Evolutionary conservation across 1,284 basidiomycete genomes (phyloP).

Genomic region (Apiotrichum mycotoxinovorans): DNA sequence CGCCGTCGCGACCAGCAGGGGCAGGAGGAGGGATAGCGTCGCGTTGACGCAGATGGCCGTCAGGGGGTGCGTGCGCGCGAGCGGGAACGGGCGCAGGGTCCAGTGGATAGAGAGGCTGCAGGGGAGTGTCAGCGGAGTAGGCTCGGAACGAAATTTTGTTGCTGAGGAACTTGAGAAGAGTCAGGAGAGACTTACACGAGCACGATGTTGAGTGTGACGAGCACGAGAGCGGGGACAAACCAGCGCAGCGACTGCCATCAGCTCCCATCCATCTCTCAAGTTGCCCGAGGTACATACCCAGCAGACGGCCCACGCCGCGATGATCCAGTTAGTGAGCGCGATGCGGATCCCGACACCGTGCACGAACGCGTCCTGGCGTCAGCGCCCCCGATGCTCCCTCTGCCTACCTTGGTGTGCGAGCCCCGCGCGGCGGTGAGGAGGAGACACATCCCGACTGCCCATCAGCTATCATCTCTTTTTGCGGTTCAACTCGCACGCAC

Average conservation of each 20-base stretch:
- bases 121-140: neutral
- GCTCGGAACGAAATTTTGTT: neutral
- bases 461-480: conserved; percentile 53
- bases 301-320: conserved; percentile 76
- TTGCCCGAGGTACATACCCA: conserved; percentile 57
- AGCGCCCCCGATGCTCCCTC: conserved; percentile 10
- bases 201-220: conserved; percentile 45
- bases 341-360: conserved; percentile 74
- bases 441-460: conserved; percentile 79
- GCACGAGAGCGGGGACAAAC: conserved; percentile 44
- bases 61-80: conserved; percentile 49
- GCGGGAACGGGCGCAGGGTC: conserved; percentile 43
- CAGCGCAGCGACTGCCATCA: conserved; percentile 42
- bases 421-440: conserved; percentile 67
- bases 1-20: conserved; percentile 52
- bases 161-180: too few species aligned
- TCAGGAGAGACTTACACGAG: conserved; percentile 35
- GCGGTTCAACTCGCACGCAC: conserved; percentile 8
- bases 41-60: conserved; percentile 55
- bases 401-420: conserved; percentile 68
- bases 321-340: conserved; percentile 73
- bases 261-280: too few species aligned
- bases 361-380: conserved; percentile 58
- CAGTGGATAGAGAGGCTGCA: conserved; percentile 45
- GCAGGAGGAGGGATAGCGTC: conserved; percentile 52